These are phyloP conservation scores for Syncephalis plumigaleata DNA, from an alignment of 371 early-diverging fungal genomes.

Conservation along the genomic window DNA sequence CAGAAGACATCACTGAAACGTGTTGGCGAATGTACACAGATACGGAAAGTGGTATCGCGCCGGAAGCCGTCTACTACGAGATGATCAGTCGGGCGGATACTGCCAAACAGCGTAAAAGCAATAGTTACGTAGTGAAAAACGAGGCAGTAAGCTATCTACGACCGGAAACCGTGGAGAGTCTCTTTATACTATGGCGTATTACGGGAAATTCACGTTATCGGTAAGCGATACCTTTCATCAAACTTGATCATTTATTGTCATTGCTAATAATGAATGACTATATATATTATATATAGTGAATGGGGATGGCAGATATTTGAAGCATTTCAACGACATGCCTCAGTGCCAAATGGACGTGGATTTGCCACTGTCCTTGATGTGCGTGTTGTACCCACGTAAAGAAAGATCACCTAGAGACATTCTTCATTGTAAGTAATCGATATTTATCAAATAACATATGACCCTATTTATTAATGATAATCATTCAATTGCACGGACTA, in stretches of 20 bases:
- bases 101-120: no score
- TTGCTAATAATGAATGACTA: no score
- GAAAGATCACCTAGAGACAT: slow-evolving; percentile 61
- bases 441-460: not conserved
- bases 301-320: slow-evolving; percentile 84
- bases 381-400: slow-evolving; percentile 20
- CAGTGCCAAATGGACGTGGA: slow-evolving; percentile 17
- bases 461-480: not conserved
- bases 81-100: slow-evolving; percentile 10
- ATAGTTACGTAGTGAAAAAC: slow-evolving; percentile 34
- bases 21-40: slow-evolving; percentile 71
- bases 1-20: slow-evolving; percentile 50
- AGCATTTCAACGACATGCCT: slow-evolving; percentile 52
- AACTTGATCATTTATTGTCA: no score
- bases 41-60: slow-evolving; percentile 59
- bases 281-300: no score
- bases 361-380: slow-evolving; percentile 65
- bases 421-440: slow-evolving; percentile 27
- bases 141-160: slow-evolving; percentile 57
- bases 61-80: slow-evolving; percentile 44
- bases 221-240: no score
- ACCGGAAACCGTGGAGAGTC: slow-evolving; percentile 80
- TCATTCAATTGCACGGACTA: slow-evolving; percentile 24
- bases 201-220: slow-evolving; percentile 64
- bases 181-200: slow-evolving; percentile 67